These are phyloP conservation scores for Solanum lycopersicoides DNA, from an alignment of 257 asterid species.

Conservation along the genomic window DNA sequence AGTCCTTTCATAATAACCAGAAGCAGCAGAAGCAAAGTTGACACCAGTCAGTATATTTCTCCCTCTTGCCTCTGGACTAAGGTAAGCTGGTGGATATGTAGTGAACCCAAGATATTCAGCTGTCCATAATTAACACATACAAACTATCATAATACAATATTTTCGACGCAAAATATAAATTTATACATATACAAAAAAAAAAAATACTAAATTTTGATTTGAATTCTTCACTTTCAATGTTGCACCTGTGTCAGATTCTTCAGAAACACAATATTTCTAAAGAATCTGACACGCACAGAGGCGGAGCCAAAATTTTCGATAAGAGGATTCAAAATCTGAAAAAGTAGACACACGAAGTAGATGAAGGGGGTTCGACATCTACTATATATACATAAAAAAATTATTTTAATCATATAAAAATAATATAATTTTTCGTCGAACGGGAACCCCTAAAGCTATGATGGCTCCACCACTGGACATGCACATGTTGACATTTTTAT, in stretches of 20 bases:
- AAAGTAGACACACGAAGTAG: no score
- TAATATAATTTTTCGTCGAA: no score
- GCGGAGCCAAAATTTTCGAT: no score
- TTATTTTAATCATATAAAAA: no score
- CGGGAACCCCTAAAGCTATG: no score
- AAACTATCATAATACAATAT: not conserved
- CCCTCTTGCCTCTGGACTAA: constrained; percentile 54
- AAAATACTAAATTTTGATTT: no score
- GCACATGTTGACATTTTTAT: not conserved
- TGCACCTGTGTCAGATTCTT: not conserved
- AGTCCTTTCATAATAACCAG: constrained; percentile 75
- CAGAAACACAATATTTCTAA: no score
- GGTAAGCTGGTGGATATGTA: constrained; percentile 74
- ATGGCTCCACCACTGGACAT: not conserved
- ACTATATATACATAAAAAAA: no score
- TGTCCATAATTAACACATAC: constrained; percentile 11
- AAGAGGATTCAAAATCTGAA: no score
- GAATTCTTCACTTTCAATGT: not conserved
- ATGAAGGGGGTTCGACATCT: no score
- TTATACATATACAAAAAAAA: no score
- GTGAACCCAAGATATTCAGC: constrained; percentile 80
- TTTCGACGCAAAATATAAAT: not conserved
- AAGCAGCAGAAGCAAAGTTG: constrained; percentile 89
- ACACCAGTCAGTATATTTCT: constrained; percentile 42
- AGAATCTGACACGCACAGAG: not conserved